These are phyloP conservation scores for Xylariales sp. DNA, from an alignment of 2,329 filamentous ascomycete genomes.

Conservation along the genomic window DNA sequence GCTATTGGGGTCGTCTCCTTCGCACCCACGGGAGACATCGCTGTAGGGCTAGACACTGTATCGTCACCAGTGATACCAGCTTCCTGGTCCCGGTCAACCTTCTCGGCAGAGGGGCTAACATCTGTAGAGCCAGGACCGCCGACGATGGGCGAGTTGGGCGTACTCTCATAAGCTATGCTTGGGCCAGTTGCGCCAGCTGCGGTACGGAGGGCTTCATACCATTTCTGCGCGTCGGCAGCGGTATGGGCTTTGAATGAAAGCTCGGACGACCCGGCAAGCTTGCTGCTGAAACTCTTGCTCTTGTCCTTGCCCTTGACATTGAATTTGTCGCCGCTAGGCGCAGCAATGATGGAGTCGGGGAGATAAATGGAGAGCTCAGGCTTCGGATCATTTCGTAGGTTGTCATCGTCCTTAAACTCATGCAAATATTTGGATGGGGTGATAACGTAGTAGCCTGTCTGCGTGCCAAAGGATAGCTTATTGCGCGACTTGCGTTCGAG, in stretches of 20 bases:
- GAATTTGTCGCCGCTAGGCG: conserved; percentile 75
- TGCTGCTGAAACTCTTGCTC: conserved; percentile 73
- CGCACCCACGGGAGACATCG: conserved; percentile 22
- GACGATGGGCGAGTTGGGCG: conserved; percentile 29
- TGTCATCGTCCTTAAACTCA: conserved; percentile 92
- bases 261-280: conserved; percentile 75
- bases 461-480: conserved; percentile 72
- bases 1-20: conserved; percentile 10
- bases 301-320: conserved; percentile 93
- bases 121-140: conserved; percentile 16
- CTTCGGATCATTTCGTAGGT: conserved; percentile 62
- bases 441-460: conserved; percentile 82
- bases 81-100: conserved; percentile 38
- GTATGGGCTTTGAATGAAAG: conserved; percentile 85
- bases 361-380: conserved; percentile 90
- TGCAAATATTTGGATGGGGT: conserved; percentile 86
- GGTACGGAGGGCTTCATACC: conserved; percentile 69
- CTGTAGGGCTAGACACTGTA: conserved; percentile 26
- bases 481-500: conserved; percentile 89
- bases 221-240: conserved; percentile 73
- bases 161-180: conserved; percentile 28
- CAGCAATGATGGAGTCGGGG: conserved; percentile 78
- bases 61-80: conserved; percentile 37
- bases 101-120: conserved; percentile 21
- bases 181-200: conserved; percentile 50